phyloP scores from a whole-genome alignment of 352 stramenopile species.

The Pythium angustatum region DNA sequence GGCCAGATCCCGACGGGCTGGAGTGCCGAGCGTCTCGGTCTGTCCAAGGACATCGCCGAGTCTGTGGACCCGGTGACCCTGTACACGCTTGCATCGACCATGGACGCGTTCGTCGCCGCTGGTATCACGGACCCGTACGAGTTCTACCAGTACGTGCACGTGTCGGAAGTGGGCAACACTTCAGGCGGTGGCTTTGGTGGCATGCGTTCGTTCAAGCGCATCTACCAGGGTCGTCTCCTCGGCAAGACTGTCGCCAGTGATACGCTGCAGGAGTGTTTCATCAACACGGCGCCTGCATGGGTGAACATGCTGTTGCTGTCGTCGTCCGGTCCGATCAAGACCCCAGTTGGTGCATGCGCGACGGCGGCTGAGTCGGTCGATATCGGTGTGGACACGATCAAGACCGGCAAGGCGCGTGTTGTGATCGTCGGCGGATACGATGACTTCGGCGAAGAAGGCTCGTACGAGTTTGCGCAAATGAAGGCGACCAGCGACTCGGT shows the following conservation, averaged over 20 bases:
- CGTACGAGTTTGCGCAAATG: conserved; percentile 90
- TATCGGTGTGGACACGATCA: conserved; percentile 88
- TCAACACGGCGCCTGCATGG: conserved; percentile 88
- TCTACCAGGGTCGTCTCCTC: conserved; percentile 71
- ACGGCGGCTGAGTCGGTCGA: conserved; percentile 87
- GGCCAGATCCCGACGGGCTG: conserved; percentile 89
- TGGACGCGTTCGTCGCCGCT: conserved; percentile 77
- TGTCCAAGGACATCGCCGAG: conserved; percentile 81
- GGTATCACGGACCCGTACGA: conserved; percentile 89
- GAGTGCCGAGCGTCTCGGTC: conserved; percentile 76
- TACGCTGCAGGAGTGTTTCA: conserved; percentile 84
- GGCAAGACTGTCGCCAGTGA: conserved; percentile 80
- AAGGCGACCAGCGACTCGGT: conserved; percentile 86
- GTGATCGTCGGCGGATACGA: conserved; percentile 87
- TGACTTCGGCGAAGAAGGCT: conserved; percentile 85
- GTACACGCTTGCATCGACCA: conserved; percentile 72
- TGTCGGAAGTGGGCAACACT: conserved; percentile 86
- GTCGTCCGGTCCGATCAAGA: conserved; percentile 89
- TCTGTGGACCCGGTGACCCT: conserved; percentile 81
- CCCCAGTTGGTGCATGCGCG: conserved; percentile 81
- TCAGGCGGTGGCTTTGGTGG: conserved; percentile 84
- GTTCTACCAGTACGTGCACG: conserved; percentile 91
- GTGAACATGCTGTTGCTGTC: conserved; percentile 90
- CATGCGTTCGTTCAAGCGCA: conserved; percentile 73
- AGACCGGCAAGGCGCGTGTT: conserved; percentile 83